Evolutionary conservation across 306 rosid genomes (phyloP), one percentile per base, ranked within the genome.

Genomic region (Erythrophleum fordii): DNA sequence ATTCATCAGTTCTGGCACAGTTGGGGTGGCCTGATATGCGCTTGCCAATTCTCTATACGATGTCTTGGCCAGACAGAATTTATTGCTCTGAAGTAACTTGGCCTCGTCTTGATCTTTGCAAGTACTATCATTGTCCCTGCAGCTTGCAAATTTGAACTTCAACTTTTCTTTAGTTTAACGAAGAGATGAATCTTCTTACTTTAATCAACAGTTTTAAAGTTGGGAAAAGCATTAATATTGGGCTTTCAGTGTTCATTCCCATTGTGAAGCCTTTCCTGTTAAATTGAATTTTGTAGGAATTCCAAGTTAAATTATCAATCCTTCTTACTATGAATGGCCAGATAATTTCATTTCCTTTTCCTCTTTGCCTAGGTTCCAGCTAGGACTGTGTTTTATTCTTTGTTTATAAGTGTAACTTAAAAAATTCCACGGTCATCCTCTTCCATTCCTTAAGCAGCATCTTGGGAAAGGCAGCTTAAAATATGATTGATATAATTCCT

Each of bases 11-110:
- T 83, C 76, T 95, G 85, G 99, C 98, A 42, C 99, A 95, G 77
- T 81, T 95, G 91, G 99, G 99, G 20, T 91, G 93, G 99, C 99
- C 99, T 49, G 98, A 93, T 77, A 95, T 95, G 99, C 99, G 99
- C 29, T 81, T 95, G 89, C 99, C 99, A 35, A 95, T 95, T 83
- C 97, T 93, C n/a, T 95, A 91, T 83, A 95, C 99, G 7, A 82
- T 95, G 85, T 93, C 99, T 67, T 95, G 99, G 99, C 99, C 99
- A 4, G 97, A 95, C 44, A 90, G 99, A 87, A 53, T 95, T 72
- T 85, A 91, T 75, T 95, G 98, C 80, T 95, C 99, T 45, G 99
- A 95, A 92, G 46, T 92, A 80, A 89, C 99, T 11, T 93, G 99
- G 99, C 99, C 99, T n/a, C 93, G 99, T 41, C 99, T 93, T 68